A percentile compares a stretch with the other conserved stretches of the same genome.
Conservation (phyloP, 2,329 filamentous ascomycete species). For the Leptographium galeiforme region DNA sequence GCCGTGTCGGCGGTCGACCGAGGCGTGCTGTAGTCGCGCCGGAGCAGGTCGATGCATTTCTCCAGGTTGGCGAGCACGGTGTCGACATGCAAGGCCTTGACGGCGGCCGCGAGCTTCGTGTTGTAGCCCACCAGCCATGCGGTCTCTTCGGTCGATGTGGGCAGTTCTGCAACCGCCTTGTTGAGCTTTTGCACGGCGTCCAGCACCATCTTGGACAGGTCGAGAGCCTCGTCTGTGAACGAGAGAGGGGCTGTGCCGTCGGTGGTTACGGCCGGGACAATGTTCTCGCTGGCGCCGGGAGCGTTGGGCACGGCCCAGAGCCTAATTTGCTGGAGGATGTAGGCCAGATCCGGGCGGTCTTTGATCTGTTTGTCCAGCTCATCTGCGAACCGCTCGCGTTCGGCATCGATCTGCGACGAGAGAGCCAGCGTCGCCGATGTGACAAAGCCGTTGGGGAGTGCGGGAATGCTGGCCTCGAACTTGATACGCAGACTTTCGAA, state of each 20-base stretch:
- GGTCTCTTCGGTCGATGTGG: conserved; percentile 44
- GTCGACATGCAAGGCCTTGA: conserved; percentile 45
- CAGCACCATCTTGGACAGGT: conserved; percentile 60
- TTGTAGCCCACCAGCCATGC: conserved; percentile 49
- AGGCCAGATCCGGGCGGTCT: conserved; percentile 44
- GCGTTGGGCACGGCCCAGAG: conserved; percentile 39
- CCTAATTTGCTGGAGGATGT: conserved; percentile 51
- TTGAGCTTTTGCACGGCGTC: conserved; percentile 65
- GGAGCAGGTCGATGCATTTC: conserved; percentile 23
- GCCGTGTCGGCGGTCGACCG: conserved; percentile 18
- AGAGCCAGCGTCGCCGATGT: conserved; percentile 23
- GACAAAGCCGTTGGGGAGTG: conserved; percentile 37
- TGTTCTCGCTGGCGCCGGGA: conserved; percentile 3
- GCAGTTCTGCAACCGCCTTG: conserved; percentile 38
- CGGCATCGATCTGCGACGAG: conserved; percentile 20
- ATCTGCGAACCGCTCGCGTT: conserved; percentile 23
- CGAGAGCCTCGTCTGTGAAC: conserved; percentile 47
- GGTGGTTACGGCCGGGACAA: conserved; percentile 8
- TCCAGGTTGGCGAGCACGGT: conserved; percentile 35
- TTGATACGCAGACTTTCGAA: conserved; percentile 30
- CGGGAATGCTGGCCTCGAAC: conserved; percentile 25
- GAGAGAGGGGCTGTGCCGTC: conserved; percentile 22
- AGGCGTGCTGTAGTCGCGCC: conserved; percentile 2
- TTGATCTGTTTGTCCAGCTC: conserved; percentile 30
- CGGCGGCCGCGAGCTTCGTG: conserved; percentile 35